Conservation (phyloP, 805 yeast genomes). For the Schizosaccharomyces cryophilus region DNA sequence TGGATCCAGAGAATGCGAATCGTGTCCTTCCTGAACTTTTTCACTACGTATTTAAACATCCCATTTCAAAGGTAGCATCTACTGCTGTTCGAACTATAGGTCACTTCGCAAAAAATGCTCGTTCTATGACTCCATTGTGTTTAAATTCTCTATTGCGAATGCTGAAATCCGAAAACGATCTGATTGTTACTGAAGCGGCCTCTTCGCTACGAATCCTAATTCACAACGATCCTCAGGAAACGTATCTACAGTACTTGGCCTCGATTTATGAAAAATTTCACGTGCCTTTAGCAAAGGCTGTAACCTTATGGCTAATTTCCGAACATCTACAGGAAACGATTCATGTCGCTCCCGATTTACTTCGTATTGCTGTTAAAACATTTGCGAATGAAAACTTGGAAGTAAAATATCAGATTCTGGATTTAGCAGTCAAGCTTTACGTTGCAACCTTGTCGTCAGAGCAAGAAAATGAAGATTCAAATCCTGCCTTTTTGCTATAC, state of each 20-base stretch:
- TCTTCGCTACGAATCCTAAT: conserved; percentile 50
- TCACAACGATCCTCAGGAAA: conserved; percentile 32
- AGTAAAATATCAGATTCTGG: conserved; percentile 46
- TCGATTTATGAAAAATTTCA: conserved; percentile 12
- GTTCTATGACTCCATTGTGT: conserved; percentile 27
- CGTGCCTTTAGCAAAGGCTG: conserved; percentile 36
- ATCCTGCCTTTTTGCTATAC: conserved; percentile 23
- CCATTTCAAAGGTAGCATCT: conserved; percentile 13
- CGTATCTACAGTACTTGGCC: conserved; percentile 24
- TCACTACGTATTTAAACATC: conserved; percentile 21
- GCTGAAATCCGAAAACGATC: conserved; percentile 15
- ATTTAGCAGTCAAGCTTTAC: conserved; percentile 46
- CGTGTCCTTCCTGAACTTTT: conserved; percentile 37
- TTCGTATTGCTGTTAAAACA: conserved; percentile 29
- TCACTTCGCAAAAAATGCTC: conserved; percentile 26
- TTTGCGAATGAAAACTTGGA: conserved; percentile 30
- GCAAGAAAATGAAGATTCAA: conserved; percentile 1
- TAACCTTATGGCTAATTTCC: conserved; percentile 77
- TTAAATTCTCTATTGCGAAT: conserved; percentile 40
- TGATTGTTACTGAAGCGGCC: conserved; percentile 36
- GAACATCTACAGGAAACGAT: conserved; percentile 33
- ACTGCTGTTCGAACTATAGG: conserved; percentile 41
- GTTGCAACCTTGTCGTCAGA: conserved; percentile 13
- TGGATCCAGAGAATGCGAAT: conserved; percentile 27
- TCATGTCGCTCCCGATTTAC: conserved; percentile 47